These are phyloP conservation scores for Cyclotella sp. DNA, from an alignment of 108 stramenopile species.

Conservation along the genomic window DNA sequence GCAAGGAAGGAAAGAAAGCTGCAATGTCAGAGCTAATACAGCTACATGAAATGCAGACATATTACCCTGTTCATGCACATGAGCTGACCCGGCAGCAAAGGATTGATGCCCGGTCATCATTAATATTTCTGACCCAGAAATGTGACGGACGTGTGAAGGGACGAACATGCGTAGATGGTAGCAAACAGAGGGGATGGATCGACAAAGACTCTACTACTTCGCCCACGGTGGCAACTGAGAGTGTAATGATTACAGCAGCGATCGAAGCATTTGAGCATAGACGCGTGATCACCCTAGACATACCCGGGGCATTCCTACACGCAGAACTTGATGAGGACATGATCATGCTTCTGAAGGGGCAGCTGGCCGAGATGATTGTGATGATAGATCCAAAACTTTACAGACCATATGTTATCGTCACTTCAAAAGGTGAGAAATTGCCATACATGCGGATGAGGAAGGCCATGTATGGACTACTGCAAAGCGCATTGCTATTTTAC, in stretches of 20 bases:
- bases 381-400: too few relatives aligned
- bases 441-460: conserved; percentile 52
- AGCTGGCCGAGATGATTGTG: conserved; percentile 12
- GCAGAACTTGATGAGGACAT: conserved; percentile 23
- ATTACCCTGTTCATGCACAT: conserved; percentile 22
- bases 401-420: background rate
- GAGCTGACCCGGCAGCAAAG: conserved; percentile 32
- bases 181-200: conserved; percentile 10
- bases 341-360: conserved; percentile 18
- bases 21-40: conserved; percentile 51
- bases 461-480: too few relatives aligned
- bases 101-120: too few relatives aligned
- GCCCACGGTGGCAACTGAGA: too few relatives aligned
- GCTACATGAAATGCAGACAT: conserved; percentile 36
- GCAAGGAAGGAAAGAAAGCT: conserved; percentile 40
- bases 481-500: conserved; percentile 13
- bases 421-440: conserved; percentile 9
- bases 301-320: conserved; percentile 25
- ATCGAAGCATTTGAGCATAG: conserved; percentile 12
- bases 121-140: too few relatives aligned
- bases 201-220: conserved; percentile 28
- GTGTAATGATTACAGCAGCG: conserved; percentile 10
- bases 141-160: conserved; percentile 37
- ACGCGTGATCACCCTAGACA: conserved; percentile 11
- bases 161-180: conserved; percentile 35